A percentile compares a stretch with the other conserved stretches of the same genome.
Evolutionary conservation across 192 early-diverging fungal species (phyloP).

Genomic region (Helicostylum pulchrum): DNA sequence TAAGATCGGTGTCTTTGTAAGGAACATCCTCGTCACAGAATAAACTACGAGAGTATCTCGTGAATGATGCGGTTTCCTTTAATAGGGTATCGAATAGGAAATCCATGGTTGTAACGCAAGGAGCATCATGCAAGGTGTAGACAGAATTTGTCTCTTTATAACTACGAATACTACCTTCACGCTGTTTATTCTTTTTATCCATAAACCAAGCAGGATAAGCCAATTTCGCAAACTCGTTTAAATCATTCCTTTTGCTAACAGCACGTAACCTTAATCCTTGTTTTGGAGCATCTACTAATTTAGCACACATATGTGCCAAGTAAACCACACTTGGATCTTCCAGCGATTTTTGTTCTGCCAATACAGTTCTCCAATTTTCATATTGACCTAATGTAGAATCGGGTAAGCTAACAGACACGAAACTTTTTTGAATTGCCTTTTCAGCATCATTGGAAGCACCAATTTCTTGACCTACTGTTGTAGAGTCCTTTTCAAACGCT

Average conservation of each 20-base stretch:
- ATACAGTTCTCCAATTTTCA: constrained; percentile 29
- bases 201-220: constrained; percentile 29
- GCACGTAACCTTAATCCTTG: constrained; percentile 29
- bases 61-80: constrained; percentile 8
- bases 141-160: constrained; percentile 2
- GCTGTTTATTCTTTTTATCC: constrained; percentile 17
- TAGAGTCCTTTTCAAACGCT: constrained; percentile 19
- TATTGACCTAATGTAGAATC: constrained; percentile 19
- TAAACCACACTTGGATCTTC: constrained; percentile 24
- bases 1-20: neutral
- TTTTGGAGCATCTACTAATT: constrained; percentile 33
- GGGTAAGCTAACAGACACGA: constrained; percentile 1
- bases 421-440: constrained; percentile 2
- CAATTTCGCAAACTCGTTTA: neutral
- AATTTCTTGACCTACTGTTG: neutral
- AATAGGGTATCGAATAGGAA: constrained; percentile 7
- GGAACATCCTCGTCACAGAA: constrained; percentile 11
- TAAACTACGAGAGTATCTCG: constrained; percentile 4
- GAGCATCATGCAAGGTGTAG: neutral
- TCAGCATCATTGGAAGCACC: neutral
- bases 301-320: constrained; percentile 32
- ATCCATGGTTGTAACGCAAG: constrained; percentile 23
- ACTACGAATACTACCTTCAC: neutral
- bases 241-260: neutral
- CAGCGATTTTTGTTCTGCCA: constrained; percentile 21